These are phyloP conservation scores for Solanum appendiculatum DNA, from an alignment of 257 asterid species.

Conservation along the genomic window DNA sequence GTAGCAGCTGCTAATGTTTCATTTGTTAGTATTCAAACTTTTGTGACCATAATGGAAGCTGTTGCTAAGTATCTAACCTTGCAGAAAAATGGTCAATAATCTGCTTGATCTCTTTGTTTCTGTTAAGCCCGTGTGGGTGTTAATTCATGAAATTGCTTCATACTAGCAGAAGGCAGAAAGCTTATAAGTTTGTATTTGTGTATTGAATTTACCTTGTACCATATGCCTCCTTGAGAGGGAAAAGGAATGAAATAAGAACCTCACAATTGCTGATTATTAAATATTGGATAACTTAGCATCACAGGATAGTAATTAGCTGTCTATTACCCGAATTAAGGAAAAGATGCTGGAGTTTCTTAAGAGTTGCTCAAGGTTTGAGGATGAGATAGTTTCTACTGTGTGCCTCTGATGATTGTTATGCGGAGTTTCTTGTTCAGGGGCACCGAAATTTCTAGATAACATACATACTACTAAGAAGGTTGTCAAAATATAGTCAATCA, in stretches of 20 bases:
- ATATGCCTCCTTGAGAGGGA: not conserved
- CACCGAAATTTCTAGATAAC: not conserved
- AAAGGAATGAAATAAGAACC: not conserved
- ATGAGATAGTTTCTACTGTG: not conserved
- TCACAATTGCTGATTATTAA: not conserved
- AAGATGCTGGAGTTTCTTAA: not conserved
- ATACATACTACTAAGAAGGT: not conserved
- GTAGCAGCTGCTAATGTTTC: conserved; percentile 36
- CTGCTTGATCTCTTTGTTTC: not conserved
- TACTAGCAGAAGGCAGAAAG: not conserved
- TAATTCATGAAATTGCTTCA: not conserved
- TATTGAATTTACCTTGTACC: not conserved
- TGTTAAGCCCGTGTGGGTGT: not conserved
- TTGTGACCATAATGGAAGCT: conserved; percentile 22
- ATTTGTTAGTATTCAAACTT: conserved; percentile 28
- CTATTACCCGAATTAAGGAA: not conserved
- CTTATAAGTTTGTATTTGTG: not conserved
- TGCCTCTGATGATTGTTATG: not conserved
- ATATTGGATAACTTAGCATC: not conserved
- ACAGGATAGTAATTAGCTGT: not conserved
- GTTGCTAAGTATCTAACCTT: conserved; percentile 22
- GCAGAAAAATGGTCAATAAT: not conserved
- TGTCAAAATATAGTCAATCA: not conserved
- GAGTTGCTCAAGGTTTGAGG: not conserved
- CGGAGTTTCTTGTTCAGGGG: not conserved